These are phyloP conservation scores for Fusarium sulawesiense DNA, from an alignment of 2,329 filamentous ascomycete genomes.

Conservation along the genomic window DNA sequence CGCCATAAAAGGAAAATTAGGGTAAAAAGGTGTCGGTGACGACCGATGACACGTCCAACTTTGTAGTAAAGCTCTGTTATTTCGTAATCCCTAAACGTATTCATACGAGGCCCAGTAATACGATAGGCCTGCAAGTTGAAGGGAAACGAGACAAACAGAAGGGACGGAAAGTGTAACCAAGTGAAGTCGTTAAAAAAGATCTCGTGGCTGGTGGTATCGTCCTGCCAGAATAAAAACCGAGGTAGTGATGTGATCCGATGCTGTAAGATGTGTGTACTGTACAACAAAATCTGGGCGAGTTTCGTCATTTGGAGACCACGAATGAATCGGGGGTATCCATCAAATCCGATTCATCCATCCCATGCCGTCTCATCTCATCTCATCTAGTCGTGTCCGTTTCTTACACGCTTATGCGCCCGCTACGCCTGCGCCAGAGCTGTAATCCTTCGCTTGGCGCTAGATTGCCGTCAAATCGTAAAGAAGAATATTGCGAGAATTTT, in stretches of 20 bases:
- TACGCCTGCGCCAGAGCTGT: conserved; percentile 36
- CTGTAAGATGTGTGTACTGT: conserved; percentile 7
- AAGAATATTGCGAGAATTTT: conserved; percentile 28
- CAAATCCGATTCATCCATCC: conserved; percentile 38
- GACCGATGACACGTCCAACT: conserved; percentile 37
- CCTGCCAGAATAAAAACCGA: conserved; percentile 18
- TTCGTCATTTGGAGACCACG: conserved; percentile 30
- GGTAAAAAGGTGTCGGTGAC: conserved; percentile 36
- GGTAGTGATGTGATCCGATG: conserved; percentile 21
- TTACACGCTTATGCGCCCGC: conserved; percentile 31
- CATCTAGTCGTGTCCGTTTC: conserved; percentile 38
- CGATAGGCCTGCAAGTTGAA: not conserved
- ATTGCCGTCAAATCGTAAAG: conserved; percentile 44
- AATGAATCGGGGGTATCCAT: conserved; percentile 41
- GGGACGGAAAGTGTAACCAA: conserved; percentile 31
- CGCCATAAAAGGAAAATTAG: conserved; percentile 36
- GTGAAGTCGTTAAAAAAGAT: conserved; percentile 36
- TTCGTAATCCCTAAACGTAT: not conserved
- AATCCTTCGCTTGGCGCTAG: conserved; percentile 33
- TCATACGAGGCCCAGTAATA: conserved; percentile 2
- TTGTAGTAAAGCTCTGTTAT: conserved; percentile 25
- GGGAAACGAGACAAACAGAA: conserved; percentile 8
- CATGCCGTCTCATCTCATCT: conserved; percentile 40
- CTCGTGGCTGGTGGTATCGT: conserved; percentile 10
- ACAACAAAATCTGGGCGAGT: conserved; percentile 21